Evolutionary conservation across 2,329 filamentous ascomycete species (phyloP).

Genomic region (Beauveria scarabaeidicola): DNA sequence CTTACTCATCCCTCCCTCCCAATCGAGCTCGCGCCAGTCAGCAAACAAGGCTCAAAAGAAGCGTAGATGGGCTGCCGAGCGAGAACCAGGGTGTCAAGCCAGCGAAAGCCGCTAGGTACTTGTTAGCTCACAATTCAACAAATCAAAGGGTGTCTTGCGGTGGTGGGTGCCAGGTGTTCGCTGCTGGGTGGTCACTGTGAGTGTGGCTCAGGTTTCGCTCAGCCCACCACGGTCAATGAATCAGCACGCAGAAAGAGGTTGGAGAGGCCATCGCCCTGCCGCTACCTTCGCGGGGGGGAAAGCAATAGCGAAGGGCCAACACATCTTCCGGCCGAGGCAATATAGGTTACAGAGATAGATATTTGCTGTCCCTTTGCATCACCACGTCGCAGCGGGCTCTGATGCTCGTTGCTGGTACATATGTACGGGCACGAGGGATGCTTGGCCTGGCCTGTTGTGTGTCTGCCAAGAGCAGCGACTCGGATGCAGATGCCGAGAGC

Average conservation of each 20-base stretch:
- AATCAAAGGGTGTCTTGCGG: background rate
- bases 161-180: background rate
- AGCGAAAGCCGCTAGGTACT: slow-evolving; percentile 5
- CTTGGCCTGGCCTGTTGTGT: background rate
- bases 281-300: no score
- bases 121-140: background rate
- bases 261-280: no score
- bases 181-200: background rate
- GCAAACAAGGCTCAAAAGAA: slow-evolving; percentile 8
- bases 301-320: background rate
- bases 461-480: slow-evolving; percentile 8
- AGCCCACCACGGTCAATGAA: background rate
- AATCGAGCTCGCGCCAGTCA: background rate
- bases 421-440: background rate
- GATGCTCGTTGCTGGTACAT: background rate
- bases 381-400: background rate
- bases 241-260: no score
- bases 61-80: background rate
- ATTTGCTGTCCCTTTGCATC: background rate
- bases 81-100: background rate
- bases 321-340: no score
- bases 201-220: background rate
- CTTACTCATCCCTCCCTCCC: background rate
- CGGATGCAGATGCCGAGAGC: slow-evolving; percentile 12
- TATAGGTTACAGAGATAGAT: background rate